Evolutionary conservation across 805 yeast genomes (phyloP).

Genomic region (Teunomyces barrocoloradensis): DNA sequence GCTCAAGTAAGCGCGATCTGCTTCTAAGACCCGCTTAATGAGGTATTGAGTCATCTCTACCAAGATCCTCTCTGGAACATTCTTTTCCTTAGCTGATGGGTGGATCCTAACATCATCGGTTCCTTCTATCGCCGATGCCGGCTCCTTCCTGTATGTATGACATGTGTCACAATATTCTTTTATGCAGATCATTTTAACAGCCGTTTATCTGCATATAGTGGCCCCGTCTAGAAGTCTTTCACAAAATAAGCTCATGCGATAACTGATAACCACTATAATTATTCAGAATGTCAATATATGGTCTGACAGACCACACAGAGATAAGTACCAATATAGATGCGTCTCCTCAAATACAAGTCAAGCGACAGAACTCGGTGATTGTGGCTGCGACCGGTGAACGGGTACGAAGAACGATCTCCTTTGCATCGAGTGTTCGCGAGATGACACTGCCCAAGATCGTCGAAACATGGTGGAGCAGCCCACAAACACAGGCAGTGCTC

Average conservation of each 20-base stretch:
- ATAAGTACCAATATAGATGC: background rate
- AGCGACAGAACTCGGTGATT: conserved; percentile 31
- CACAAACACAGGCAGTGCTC: conserved; percentile 27
- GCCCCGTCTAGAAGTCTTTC: background rate
- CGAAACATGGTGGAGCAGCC: conserved; percentile 1
- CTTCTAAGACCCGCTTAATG: too few species aligned
- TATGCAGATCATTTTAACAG: background rate
- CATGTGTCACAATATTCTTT: too few species aligned
- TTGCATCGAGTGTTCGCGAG: conserved; percentile 7
- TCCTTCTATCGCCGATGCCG: too few species aligned
- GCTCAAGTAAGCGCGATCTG: too few species aligned
- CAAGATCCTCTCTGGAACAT: too few species aligned
- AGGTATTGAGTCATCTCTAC: too few species aligned
- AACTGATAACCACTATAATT: background rate
- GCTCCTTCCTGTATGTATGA: too few species aligned
- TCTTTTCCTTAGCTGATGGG: too few species aligned
- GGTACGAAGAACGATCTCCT: conserved; percentile 33
- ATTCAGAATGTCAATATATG: background rate
- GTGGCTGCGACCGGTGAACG: conserved; percentile 38
- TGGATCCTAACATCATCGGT: too few species aligned
- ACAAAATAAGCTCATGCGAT: background rate
- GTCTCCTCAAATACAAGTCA: background rate
- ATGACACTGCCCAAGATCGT: background rate
- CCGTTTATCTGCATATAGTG: background rate
- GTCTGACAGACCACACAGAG: background rate